Evolutionary conservation across 1,284 basidiomycete genomes (phyloP).

Genomic region (Moniliophthora roreri): DNA sequence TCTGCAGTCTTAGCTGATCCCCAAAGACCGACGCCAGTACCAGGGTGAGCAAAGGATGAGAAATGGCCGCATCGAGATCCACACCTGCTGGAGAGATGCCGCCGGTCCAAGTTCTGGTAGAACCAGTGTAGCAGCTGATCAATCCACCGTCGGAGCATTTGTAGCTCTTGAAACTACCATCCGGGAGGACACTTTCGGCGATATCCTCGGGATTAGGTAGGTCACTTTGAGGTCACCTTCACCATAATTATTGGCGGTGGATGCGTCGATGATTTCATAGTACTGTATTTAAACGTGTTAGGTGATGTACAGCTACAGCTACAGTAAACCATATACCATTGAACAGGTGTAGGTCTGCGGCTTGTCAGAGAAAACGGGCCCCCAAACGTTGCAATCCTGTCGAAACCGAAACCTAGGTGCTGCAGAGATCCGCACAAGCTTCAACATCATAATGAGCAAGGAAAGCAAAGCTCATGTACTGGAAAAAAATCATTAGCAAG

Average conservation of each 20-base stretch:
- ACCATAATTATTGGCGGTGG: constrained; percentile 24
- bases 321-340: constrained; percentile 15
- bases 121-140: constrained; percentile 27
- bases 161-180: constrained; percentile 19
- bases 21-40: constrained; percentile 26
- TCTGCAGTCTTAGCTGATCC: constrained; percentile 26
- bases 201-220: constrained; percentile 22
- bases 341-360: constrained; percentile 26
- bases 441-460: constrained; percentile 25
- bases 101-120: constrained; percentile 27
- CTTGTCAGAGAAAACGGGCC: constrained; percentile 22
- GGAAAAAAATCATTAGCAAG: neutral
- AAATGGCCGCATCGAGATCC: constrained; percentile 27
- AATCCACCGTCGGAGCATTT: constrained; percentile 15
- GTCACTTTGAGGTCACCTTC: constrained; percentile 23
- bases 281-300: constrained; percentile 17
- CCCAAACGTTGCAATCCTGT: constrained; percentile 26
- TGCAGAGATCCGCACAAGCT: constrained; percentile 25
- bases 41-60: constrained; percentile 28
- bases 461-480: constrained; percentile 29
- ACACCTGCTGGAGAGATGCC: constrained; percentile 23
- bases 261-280: constrained; percentile 21
- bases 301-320: neutral
- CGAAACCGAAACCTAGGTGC: constrained; percentile 22
- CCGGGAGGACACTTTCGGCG: constrained; percentile 15